Conservation (phyloP, 352 stramenopile genomes). For the Saprolegnia parasitica region DNA sequence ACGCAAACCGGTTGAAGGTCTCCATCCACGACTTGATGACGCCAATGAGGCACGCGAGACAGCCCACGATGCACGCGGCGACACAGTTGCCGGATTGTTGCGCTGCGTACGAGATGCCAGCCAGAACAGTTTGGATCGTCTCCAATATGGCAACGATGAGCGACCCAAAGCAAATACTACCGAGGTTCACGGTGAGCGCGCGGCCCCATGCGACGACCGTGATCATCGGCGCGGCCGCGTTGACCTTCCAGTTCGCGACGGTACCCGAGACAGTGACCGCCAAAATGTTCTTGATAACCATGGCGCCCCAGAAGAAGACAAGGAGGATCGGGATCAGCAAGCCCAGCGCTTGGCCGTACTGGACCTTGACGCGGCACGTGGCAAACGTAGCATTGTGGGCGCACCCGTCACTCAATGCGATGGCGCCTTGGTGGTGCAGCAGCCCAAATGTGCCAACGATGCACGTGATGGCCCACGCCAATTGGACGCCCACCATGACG, state of each 20-base stretch:
- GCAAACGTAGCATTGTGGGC: constrained; percentile 38
- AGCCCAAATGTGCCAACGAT: constrained; percentile 74
- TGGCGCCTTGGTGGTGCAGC: constrained; percentile 70
- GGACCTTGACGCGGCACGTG: constrained; percentile 47
- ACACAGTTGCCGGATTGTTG: constrained; percentile 71
- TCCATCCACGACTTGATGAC: constrained; percentile 81
- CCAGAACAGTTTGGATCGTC: constrained; percentile 65
- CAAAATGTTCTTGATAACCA: constrained; percentile 87
- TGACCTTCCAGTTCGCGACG: constrained; percentile 88
- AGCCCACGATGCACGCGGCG: constrained; percentile 60
- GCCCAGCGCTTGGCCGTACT: constrained; percentile 46
- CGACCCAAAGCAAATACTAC: constrained; percentile 91
- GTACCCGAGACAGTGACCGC: constrained; percentile 86
- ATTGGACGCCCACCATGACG: constrained; percentile 77
- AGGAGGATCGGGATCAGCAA: constrained; percentile 86
- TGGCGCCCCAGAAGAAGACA: constrained; percentile 89
- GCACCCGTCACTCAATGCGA: constrained; percentile 42
- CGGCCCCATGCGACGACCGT: constrained; percentile 71
- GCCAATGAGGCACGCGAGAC: constrained; percentile 69
- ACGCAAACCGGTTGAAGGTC: constrained; percentile 89
- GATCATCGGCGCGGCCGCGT: constrained; percentile 63
- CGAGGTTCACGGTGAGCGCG: constrained; percentile 84
- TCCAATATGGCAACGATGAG: constrained; percentile 87
- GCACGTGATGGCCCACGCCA: constrained; percentile 85
- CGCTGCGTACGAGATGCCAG: constrained; percentile 55